Evolutionary conservation across 2,329 filamentous ascomycete species (phyloP).

Genomic region (Capronia coronata): DNA sequence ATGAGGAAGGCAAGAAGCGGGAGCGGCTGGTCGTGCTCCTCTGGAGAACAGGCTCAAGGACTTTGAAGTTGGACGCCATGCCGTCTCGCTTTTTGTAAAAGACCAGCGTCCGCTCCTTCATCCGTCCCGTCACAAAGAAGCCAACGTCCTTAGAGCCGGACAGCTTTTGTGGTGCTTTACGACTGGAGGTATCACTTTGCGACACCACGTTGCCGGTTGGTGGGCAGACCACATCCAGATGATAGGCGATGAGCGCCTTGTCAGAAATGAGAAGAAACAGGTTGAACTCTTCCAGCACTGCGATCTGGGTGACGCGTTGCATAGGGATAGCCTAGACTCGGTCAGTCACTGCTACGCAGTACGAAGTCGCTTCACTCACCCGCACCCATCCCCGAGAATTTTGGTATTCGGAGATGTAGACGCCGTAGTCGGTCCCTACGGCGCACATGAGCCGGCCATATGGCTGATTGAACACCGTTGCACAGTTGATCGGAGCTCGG

Average conservation of each 20-base stretch:
- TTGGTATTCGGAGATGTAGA: slow-evolving; percentile 79
- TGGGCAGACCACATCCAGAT: slow-evolving; percentile 73
- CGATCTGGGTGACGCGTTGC: slow-evolving; percentile 77
- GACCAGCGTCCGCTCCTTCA: slow-evolving; percentile 92
- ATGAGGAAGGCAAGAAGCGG: slow-evolving; percentile 54
- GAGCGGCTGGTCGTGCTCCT: slow-evolving; percentile 80
- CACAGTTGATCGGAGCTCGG: slow-evolving; percentile 82
- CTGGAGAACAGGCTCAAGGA: slow-evolving; percentile 90
- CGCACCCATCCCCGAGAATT: slow-evolving; percentile 88
- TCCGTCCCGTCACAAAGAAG: slow-evolving; percentile 90
- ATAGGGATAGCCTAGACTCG: slow-evolving; percentile 63
- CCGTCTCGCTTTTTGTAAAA: slow-evolving; percentile 97
- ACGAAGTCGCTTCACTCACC: slow-evolving; percentile 49
- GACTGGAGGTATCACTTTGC: slow-evolving; percentile 63
- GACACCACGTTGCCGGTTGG: slow-evolving; percentile 51
- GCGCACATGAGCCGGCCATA: slow-evolving; percentile 83
- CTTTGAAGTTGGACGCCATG: slow-evolving; percentile 86
- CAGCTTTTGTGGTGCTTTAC: slow-evolving; percentile 84
- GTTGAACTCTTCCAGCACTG: slow-evolving; percentile 92
- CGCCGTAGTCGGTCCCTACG: slow-evolving; percentile 89
- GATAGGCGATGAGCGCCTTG: slow-evolving; percentile 85
- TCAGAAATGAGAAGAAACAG: slow-evolving; percentile 87
- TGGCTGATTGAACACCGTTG: slow-evolving; percentile 75
- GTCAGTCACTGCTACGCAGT: slow-evolving; percentile 34
- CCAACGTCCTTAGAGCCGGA: slow-evolving; percentile 83